Base-by-base conservation (phyloP, 1,284 basidiomycete genomes). In the Sanguinoderma infundibulare region DNA sequence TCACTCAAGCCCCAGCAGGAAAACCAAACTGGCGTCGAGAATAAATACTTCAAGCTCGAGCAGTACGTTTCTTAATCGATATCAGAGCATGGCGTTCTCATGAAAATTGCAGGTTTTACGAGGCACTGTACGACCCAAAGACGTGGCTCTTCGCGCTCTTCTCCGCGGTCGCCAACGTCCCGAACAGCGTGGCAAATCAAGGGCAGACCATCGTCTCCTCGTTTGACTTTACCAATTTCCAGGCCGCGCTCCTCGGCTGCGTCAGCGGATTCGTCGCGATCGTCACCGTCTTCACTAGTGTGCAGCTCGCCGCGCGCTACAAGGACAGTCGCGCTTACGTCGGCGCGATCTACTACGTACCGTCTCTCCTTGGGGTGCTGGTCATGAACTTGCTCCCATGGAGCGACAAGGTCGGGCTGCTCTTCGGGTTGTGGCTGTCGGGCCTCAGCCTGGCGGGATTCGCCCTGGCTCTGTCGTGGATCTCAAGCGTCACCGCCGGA, bases 101-200 rank as follows among this genome's bases (percentile, higher is more conserved):
- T n/a, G n/a, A 2, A 32, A 5, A 9, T 20, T 6, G 0, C 61
- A 87, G 87, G 68, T 81, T 91, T 78, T 81, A 86, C 47, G 90
- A 92, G 70, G 84, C 88, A 0, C 72, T 92, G 0, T 63, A 67
- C 2, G 90, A 91, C 69, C 85, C 87, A 14, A 91, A 91, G 73
- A 89, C 86, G 0, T 89, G 86, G 86, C 76, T 87, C 47, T 91
- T 91, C 70, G 84, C 86, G 5, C 75, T 88, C 49, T 87, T 87
- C 73, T 82, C 87, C 5, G 83, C 82, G 1, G 72, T 90, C 60
- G 79, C 84, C 71, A 89, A 87, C 67, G 73, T 92, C 5, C 87
- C 89, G 5, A 91, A 90, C 72, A 89, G 87, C 15, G 78, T 92
- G 42, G 87, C 87, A 44, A 91, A 90, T 68, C 89, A 91, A 70